phyloP scores from a whole-genome alignment of 176 grass and related monocot species.

The Musa itinerans region DNA sequence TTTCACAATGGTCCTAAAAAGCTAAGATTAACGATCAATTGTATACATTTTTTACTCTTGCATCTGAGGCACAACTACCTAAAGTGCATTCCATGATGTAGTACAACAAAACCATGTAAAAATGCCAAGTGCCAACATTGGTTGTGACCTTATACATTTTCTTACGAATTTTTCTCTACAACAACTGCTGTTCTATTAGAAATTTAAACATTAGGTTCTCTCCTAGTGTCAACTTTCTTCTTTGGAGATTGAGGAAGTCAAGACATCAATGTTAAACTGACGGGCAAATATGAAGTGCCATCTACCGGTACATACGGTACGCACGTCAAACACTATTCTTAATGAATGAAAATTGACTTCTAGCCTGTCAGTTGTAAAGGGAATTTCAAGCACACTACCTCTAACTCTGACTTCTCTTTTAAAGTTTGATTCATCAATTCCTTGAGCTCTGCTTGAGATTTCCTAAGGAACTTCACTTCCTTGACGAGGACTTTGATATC shows the following conservation, averaged over 20 bases:
- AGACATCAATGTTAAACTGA: neutral
- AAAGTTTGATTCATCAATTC: conserved; percentile 51
- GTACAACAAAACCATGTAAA: neutral
- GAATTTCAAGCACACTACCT: conserved; percentile 37
- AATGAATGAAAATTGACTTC: neutral
- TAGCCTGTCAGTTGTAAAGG: neutral
- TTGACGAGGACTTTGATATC: conserved; percentile 93
- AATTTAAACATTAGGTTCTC: too few species aligned
- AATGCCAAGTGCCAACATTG: neutral
- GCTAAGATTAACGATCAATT: too few species aligned
- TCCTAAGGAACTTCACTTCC: conserved; percentile 90
- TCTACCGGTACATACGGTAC: neutral
- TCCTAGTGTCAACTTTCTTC: neutral
- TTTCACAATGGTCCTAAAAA: too few species aligned
- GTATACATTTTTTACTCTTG: too few species aligned
- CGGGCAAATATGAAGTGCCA: neutral
- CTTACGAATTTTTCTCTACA: too few species aligned
- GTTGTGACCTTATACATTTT: neutral
- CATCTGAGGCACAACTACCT: too few species aligned
- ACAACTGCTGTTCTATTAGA: too few species aligned
- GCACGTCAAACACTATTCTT: neutral
- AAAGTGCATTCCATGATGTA: neutral
- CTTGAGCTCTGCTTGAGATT: conserved; percentile 78
- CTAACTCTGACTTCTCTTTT: conserved; percentile 80
- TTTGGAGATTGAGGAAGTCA: neutral